Evolutionary conservation across 352 stramenopile genomes (phyloP).

Genomic region (Phytophthora sp.): DNA sequence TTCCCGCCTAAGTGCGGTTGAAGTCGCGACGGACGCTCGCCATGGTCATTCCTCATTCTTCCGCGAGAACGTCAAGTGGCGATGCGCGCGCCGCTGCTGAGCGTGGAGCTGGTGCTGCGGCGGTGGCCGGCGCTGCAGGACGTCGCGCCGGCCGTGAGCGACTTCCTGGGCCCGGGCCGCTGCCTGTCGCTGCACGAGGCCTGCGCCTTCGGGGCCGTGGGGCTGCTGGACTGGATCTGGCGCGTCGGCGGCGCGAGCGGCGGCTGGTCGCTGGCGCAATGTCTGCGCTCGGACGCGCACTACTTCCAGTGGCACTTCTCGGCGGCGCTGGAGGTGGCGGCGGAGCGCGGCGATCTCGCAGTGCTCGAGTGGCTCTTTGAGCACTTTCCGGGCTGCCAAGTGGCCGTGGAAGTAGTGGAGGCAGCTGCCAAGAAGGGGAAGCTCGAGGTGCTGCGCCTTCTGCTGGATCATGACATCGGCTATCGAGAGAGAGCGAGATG

Average conservation of each 20-base stretch:
- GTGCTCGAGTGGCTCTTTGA: constrained; percentile 18
- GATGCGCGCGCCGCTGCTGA: constrained; percentile 3
- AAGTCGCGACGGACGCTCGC: constrained; percentile 7
- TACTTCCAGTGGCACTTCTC: constrained; percentile 28
- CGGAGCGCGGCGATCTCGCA: neutral
- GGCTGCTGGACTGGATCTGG: constrained; percentile 23
- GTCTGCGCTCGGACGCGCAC: constrained; percentile 1
- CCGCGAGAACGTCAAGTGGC: neutral
- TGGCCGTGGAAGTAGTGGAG: constrained; percentile 16
- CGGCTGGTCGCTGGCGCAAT: neutral
- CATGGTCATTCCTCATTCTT: constrained; percentile 6
- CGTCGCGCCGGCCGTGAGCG: neutral
- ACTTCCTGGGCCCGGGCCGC: constrained; percentile 14
- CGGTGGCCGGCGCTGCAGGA: constrained; percentile 5
- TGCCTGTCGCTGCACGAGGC: constrained; percentile 15
- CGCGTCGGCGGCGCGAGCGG: neutral
- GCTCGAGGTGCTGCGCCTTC: constrained; percentile 4
- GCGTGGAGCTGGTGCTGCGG: constrained; percentile 6
- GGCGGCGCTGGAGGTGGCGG: constrained; percentile 8
- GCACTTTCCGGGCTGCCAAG: constrained; percentile 10
- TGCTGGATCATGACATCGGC: constrained; percentile 5
- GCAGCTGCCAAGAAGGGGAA: constrained; percentile 7
- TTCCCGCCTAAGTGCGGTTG: constrained; percentile 9
- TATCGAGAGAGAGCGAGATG: neutral
- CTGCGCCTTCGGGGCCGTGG: constrained; percentile 4